Base-by-base conservation (phyloP, 139 green algal genomes). In the Closterium sp. region DNA sequence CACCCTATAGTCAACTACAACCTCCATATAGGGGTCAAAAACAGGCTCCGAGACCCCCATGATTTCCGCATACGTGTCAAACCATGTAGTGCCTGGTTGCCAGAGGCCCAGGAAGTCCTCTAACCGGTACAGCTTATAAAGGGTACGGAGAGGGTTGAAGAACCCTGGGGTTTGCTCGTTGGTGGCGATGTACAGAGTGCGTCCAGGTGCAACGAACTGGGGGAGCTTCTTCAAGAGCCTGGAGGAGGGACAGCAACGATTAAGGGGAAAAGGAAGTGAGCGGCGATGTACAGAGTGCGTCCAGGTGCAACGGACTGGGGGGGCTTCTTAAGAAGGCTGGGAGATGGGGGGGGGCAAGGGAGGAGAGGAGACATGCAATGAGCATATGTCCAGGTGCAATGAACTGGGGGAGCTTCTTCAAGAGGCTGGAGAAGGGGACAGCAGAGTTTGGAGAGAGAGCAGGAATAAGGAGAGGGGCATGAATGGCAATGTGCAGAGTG, bases 211-310 rank as follows among this genome's bases (percentile, higher is more conserved):
- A 31, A 89, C 33, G n/a, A 89, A 89, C 7, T 31, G 2, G 25
- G 85, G 85, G 19, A 89, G 85, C 85, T 89, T 89, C 21, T 38
- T 55, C 85, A 89, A 31, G 25, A 89, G n/a, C 34, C 83, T 86
- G 28, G n/a, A 34, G 30, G 7, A 34, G 30, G 83, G n/a, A n/a
- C n/a, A n/a, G n/a, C n/a, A n/a, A n/a, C n/a, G n/a, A n/a, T n/a
- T n/a, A n/a, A n/a, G n/a, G 28, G 36, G 36, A 85, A 85, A 31
- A 30, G 76, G 4, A 4, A 85, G 25, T 8, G 76, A n/a, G 8
- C 3, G 76, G 76, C 76, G 34, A 89, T 89, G 2, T 89, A 89
- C n/a, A 89, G 32, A 21, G 25, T 89, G 33, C 30, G 30, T 33
- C 85, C 30, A 19, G 85, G 85, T 33, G 32, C 25, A 31, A 89